Percentiles rank a stretch among this genome's conserved stretches.
Conservation (phyloP, 352 stramenopile genomes). For the Pythium periplocum region DNA sequence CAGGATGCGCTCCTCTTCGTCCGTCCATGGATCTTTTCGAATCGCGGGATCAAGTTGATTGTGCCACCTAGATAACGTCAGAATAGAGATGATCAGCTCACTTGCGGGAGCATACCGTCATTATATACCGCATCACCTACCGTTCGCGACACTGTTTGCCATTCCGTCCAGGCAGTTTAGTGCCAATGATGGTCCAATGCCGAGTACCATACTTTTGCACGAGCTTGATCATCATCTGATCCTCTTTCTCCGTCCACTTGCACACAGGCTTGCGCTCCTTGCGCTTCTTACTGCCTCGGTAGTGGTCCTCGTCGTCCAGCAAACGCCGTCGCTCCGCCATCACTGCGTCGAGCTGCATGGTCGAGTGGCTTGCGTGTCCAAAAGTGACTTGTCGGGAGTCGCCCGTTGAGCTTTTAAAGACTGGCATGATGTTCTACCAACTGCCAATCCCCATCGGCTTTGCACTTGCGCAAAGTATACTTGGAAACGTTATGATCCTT, state of each 20-base stretch:
- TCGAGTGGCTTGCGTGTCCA: no score
- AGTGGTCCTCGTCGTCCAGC: no score
- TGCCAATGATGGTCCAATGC: constrained; percentile 97
- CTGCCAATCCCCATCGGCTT: constrained; percentile 20
- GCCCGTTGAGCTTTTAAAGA: constrained; percentile 23
- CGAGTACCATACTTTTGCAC: constrained; percentile 92
- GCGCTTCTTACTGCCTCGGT: constrained; percentile 13
- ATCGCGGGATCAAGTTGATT: constrained; percentile 94
- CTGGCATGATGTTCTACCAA: constrained; percentile 18
- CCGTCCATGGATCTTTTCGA: constrained; percentile 90
- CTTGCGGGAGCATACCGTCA: not conserved
- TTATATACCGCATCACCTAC: constrained; percentile 17
- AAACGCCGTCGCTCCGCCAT: no score
- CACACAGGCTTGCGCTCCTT: constrained; percentile 78
- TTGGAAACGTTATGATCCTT: constrained; percentile 30
- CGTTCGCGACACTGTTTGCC: constrained; percentile 95
- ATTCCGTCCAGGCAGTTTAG: constrained; percentile 90
- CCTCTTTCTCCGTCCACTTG: constrained; percentile 88
- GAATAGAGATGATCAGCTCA: not conserved
- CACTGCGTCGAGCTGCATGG: no score
- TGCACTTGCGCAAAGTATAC: constrained; percentile 25
- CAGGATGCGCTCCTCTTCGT: constrained; percentile 83
- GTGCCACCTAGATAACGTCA: constrained; percentile 71
- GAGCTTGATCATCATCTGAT: constrained; percentile 82
- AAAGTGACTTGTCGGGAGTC: not conserved